phyloP scores from a whole-genome alignment of 2,329 filamentous ascomycete genomes.

The Grosmannia clavigera region DNA sequence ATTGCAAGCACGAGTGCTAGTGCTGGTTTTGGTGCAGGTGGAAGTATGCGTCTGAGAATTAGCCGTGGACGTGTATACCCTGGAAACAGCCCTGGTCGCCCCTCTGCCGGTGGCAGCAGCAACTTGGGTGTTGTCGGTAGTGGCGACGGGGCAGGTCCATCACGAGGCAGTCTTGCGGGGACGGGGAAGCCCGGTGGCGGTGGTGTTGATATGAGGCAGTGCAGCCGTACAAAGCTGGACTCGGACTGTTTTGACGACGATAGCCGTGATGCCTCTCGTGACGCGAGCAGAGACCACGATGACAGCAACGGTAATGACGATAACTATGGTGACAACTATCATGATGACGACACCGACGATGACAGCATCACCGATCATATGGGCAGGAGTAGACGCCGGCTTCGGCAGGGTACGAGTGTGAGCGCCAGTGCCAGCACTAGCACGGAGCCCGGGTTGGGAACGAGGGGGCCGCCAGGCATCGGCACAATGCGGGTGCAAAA shows the following conservation, averaged over 20 bases:
- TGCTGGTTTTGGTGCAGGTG: background rate
- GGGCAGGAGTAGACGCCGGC: background rate
- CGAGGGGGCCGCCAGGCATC: background rate
- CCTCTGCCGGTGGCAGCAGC: background rate
- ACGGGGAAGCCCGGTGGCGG: background rate
- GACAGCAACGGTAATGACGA: background rate
- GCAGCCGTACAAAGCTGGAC: background rate
- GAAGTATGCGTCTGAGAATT: background rate
- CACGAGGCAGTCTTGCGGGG: background rate
- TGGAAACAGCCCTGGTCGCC: background rate
- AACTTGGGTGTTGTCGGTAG: background rate
- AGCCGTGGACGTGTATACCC: background rate
- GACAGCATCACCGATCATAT: background rate
- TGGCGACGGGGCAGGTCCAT: background rate
- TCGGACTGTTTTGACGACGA: background rate
- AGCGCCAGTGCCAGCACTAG: background rate
- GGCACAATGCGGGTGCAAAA: conserved; percentile 11
- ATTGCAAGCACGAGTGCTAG: background rate
- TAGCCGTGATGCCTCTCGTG: background rate
- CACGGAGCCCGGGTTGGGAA: conserved; percentile 3
- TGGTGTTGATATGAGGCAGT: background rate
- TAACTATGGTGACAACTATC: background rate
- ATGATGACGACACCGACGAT: background rate
- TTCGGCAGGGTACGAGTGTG: background rate
- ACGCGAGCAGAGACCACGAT: background rate